Evolutionary conservation across 1,284 basidiomycete genomes (phyloP).

Genomic region (Fomitopsis schrenkii): DNA sequence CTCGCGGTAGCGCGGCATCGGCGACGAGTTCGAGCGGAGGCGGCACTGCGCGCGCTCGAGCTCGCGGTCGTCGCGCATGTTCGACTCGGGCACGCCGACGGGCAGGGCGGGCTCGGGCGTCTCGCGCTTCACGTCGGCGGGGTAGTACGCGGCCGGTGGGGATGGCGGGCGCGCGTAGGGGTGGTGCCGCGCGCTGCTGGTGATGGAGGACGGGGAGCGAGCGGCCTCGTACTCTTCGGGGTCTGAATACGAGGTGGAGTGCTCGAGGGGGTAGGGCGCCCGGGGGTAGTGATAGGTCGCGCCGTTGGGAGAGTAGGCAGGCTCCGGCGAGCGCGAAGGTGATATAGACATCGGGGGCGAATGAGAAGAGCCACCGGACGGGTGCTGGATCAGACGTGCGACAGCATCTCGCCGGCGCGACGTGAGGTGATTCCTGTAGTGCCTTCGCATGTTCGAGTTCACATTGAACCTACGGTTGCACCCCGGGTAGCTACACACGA

Average conservation of each 20-base stretch:
- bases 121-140: not conserved
- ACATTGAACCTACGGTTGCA: conserved; percentile 39
- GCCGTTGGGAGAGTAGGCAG: not conserved
- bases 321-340: conserved; percentile 1
- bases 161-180: not conserved
- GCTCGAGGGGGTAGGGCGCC: not conserved
- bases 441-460: conserved; percentile 42
- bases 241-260: not conserved
- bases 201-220: not conserved
- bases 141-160: not conserved
- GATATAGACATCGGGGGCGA: conserved; percentile 5
- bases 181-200: not conserved
- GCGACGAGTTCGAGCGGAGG: conserved; percentile 7
- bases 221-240: not conserved
- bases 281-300: not conserved
- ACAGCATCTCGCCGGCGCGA: conserved; percentile 19
- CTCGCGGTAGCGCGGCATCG: conserved; percentile 1
- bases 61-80: not conserved
- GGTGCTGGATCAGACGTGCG: conserved; percentile 15
- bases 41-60: conserved; percentile 1
- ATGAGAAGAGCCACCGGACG: not conserved
- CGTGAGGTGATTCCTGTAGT: conserved; percentile 33
- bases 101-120: not conserved
- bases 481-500: conserved; percentile 33
- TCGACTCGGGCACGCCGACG: conserved; percentile 5